phyloP scores from a whole-genome alignment of 1,284 basidiomycete species.

The Hemileia vastatrix region DNA sequence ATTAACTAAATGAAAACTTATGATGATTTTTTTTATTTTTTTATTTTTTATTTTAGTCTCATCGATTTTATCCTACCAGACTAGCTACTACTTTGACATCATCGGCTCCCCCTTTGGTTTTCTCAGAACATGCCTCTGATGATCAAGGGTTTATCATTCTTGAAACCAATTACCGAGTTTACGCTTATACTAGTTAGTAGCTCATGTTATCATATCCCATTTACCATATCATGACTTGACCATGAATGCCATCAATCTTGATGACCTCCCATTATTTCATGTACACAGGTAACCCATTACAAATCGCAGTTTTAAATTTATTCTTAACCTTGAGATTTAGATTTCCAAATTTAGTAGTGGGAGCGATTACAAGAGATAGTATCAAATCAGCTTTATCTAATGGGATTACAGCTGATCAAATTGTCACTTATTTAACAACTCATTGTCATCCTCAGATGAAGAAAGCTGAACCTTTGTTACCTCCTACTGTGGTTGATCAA shows the following conservation, averaged over 20 bases:
- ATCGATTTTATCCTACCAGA: conserved; percentile 88
- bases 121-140: conserved; percentile 55
- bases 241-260: not conserved
- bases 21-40: conserved; percentile 15
- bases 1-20: not conserved
- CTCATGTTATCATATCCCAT: not conserved
- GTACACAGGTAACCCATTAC: conserved; percentile 71
- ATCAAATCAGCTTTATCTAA: conserved; percentile 87
- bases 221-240: not conserved
- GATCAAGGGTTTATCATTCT: conserved; percentile 83
- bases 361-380: conserved; percentile 84
- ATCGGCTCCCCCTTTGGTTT: conserved; percentile 56
- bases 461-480: conserved; percentile 73
- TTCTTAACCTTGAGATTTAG: conserved; percentile 86
- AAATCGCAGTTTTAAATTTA: conserved; percentile 89
- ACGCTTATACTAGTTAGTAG: conserved; percentile 82
- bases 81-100: conserved; percentile 82
- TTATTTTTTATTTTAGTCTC: conserved; percentile 45
- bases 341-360: conserved; percentile 92
- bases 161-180: conserved; percentile 96
- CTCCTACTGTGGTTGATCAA: conserved; percentile 95
- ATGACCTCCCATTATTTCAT: not conserved
- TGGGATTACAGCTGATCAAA: conserved; percentile 96
- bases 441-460: conserved; percentile 98
- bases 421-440: conserved; percentile 84